These are phyloP conservation scores for Amesomyces nigricolor DNA, from an alignment of 2,329 filamentous ascomycete genomes.

Conservation along the genomic window DNA sequence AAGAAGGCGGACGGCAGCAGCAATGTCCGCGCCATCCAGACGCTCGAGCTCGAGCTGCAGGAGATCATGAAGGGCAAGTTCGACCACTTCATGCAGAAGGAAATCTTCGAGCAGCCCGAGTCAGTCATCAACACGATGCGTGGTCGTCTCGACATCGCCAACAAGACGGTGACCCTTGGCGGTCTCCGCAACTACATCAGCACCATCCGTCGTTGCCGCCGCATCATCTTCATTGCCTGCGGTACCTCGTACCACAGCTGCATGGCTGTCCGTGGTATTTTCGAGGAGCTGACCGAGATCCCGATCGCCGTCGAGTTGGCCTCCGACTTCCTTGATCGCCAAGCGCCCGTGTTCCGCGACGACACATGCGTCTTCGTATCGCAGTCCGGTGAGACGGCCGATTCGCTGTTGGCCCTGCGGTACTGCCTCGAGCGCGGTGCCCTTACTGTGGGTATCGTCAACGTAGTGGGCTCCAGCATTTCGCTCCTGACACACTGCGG, in stretches of 20 bases:
- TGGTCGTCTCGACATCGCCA: conserved; percentile 87
- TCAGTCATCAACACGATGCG: conserved; percentile 99
- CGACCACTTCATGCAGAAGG: conserved; percentile 99
- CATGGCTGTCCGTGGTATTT: conserved; percentile 97
- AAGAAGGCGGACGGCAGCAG: conserved; percentile 95
- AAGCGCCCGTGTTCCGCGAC: conserved; percentile 97
- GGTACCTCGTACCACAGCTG: conserved; percentile 98
- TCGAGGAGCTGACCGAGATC: conserved; percentile 97
- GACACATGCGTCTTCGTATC: conserved; percentile 99
- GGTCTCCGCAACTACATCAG: conserved; percentile 93
- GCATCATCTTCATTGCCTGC: conserved; percentile 98
- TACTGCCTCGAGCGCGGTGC: conserved; percentile 98
- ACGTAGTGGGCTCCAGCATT: conserved; percentile 97
- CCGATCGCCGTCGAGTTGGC: conserved; percentile 95
- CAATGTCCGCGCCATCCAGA: conserved; percentile 97
- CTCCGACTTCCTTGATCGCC: conserved; percentile 94
- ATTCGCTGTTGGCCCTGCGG: conserved; percentile 92
- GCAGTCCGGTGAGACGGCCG: conserved; percentile 96
- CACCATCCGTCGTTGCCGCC: conserved; percentile 91
- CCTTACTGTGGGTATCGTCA: conserved; percentile 95
- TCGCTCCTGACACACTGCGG: conserved; percentile 98
- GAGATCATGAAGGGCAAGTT: conserved; percentile 99
- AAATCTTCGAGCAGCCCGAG: conserved; percentile 99
- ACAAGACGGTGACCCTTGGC: conserved; percentile 93
- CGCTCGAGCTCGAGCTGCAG: conserved; percentile 95